These are phyloP conservation scores for Platanus orientalis DNA, from an alignment of 164 flowering plant species.

Conservation along the genomic window DNA sequence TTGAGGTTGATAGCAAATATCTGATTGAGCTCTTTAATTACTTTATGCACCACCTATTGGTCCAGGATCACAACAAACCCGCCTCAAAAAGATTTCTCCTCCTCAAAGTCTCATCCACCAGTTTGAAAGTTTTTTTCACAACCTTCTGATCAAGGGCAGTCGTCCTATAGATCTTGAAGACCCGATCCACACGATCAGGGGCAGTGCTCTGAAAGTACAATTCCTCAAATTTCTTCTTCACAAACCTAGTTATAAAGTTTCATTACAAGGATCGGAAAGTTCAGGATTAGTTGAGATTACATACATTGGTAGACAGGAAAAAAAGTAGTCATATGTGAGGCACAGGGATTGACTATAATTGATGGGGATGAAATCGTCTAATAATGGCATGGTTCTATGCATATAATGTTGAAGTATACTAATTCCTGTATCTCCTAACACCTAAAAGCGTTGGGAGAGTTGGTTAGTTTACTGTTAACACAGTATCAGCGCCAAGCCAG, in stretches of 20 bases:
- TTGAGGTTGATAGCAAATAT: not conserved
- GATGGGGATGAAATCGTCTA: too few relatives aligned
- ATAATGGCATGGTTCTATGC: too few relatives aligned
- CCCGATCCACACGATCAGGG: slow-evolving; percentile 83
- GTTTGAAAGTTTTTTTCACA: slow-evolving; percentile 96
- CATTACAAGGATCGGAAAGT: not conserved
- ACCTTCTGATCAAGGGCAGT: slow-evolving; percentile 97
- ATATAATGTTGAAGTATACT: too few relatives aligned
- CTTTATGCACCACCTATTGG: not conserved
- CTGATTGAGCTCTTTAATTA: slow-evolving; percentile 15
- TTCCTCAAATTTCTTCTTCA: slow-evolving; percentile 98
- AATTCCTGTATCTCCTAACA: too few relatives aligned
- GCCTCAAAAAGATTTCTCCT: slow-evolving; percentile 96
- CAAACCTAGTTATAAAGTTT: slow-evolving; percentile 49
- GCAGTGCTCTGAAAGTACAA: slow-evolving; percentile 84
- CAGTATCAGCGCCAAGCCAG: too few relatives aligned
- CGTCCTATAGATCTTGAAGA: slow-evolving; percentile 91
- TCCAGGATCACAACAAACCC: slow-evolving; percentile 57
- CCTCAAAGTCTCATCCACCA: slow-evolving; percentile 91
- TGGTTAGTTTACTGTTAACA: too few relatives aligned
- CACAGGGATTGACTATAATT: not conserved
- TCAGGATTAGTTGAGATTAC: not conserved
- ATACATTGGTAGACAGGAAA: not conserved
- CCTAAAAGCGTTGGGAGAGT: too few relatives aligned
- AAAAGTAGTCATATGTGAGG: not conserved